phyloP scores from a whole-genome alignment of 2,329 filamentous ascomycete species.

The Fusarium succisae region DNA sequence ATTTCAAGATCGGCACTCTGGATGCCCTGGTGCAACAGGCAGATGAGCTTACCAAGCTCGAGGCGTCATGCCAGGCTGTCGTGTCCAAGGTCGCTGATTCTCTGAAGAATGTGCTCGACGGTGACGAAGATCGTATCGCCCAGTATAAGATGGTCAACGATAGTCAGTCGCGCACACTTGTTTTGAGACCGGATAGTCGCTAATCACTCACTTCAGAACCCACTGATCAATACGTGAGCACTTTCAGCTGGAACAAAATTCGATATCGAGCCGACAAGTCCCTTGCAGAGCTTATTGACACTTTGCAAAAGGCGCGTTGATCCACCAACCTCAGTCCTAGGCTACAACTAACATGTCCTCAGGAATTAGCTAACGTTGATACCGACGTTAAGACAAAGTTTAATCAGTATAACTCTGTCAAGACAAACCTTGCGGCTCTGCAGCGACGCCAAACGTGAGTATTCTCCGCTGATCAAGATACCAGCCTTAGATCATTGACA shows the following conservation, averaged over 20 bases:
- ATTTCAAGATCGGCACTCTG: conserved; percentile 97
- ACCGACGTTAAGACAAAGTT: conserved; percentile 96
- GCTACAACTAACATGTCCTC: conserved; percentile 10
- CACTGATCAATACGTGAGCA: conserved; percentile 90
- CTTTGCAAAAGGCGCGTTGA: conserved; percentile 78
- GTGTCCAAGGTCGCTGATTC: conserved; percentile 91
- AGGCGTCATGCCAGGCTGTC: conserved; percentile 79
- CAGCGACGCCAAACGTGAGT: conserved; percentile 87
- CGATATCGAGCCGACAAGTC: conserved; percentile 95
- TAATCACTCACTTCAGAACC: conserved; percentile 71
- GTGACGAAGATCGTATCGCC: conserved; percentile 81
- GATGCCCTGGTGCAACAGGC: conserved; percentile 96
- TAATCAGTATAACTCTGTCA: conserved; percentile 91
- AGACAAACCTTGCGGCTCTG: conserved; percentile 81
- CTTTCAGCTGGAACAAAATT: conserved; percentile 96
- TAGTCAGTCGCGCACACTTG: conserved; percentile 65
- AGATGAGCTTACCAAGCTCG: conserved; percentile 91
- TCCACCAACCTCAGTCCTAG: neutral
- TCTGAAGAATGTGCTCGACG: conserved; percentile 82
- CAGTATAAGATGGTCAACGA: conserved; percentile 95
- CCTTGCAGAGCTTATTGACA: conserved; percentile 85
- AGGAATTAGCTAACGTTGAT: conserved; percentile 92
- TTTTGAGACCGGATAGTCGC: neutral
- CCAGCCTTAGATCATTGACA: conserved; percentile 1
- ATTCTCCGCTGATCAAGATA: neutral